These are phyloP conservation scores for Lablab purpureus DNA, from an alignment of 306 rosid genomes.

Conservation along the genomic window DNA sequence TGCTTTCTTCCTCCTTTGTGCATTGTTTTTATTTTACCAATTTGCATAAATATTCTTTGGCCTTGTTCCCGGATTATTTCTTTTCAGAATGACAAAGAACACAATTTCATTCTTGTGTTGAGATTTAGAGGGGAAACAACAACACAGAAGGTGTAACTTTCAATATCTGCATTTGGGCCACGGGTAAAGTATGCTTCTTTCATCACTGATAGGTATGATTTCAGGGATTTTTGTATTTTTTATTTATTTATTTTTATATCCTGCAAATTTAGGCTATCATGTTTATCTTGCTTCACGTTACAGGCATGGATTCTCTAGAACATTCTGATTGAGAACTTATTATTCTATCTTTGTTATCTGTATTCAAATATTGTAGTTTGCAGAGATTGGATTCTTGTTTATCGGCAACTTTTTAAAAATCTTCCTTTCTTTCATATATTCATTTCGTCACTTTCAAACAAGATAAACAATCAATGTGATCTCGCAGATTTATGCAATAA, in stretches of 20 bases:
- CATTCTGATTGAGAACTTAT: not conserved
- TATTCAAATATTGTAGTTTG: not conserved
- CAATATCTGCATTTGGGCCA: slow-evolving; percentile 3
- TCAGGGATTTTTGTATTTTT: not conserved
- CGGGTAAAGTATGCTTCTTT: not conserved
- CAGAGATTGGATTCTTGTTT: not conserved
- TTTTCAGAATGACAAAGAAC: not conserved
- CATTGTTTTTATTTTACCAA: not conserved
- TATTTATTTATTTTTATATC: not conserved
- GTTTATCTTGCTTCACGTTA: slow-evolving; percentile 12
- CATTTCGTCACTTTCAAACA: not conserved
- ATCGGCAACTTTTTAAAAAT: not conserved
- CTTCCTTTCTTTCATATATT: not conserved
- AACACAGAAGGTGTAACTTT: not conserved
- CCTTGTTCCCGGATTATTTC: not conserved
- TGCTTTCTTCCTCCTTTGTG: not conserved
- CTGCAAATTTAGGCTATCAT: not conserved
- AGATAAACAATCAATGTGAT: not conserved
- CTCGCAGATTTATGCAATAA: not conserved
- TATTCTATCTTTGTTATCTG: not conserved
- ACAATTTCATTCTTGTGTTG: not conserved
- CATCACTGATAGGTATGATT: slow-evolving; percentile 14
- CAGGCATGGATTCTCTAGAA: not conserved
- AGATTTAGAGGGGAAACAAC: not conserved
- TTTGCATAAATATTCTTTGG: slow-evolving; percentile 15